Evolutionary conservation across 768 basidiomycete species (phyloP).

Genomic region (Mycena filopes): DNA sequence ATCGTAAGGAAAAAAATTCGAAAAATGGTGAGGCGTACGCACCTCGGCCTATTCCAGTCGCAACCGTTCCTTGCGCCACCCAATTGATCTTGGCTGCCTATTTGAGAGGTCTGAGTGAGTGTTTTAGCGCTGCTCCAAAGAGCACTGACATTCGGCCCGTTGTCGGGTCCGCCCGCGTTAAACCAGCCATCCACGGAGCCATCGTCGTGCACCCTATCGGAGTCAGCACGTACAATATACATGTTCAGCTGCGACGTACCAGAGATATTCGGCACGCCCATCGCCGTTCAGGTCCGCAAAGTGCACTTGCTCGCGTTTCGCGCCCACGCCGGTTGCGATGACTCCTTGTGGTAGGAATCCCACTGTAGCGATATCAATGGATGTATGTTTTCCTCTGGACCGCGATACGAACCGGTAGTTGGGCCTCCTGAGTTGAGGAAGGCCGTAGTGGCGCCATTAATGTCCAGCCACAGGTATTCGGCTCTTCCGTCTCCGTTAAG

Average conservation of each 20-base stretch:
- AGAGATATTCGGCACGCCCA: constrained; percentile 21
- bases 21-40: too few relatives aligned
- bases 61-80: background rate
- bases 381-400: background rate
- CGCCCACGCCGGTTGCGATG: constrained; percentile 4
- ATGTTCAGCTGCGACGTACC: too few relatives aligned
- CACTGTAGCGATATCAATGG: background rate
- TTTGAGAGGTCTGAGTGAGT: background rate
- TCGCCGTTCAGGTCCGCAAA: constrained; percentile 21
- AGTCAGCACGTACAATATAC: too few relatives aligned
- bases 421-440: background rate
- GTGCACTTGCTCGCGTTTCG: constrained; percentile 2
- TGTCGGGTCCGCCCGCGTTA: constrained; percentile 7
- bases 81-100: constrained; percentile 15
- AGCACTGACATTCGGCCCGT: constrained; percentile 12
- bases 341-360: background rate
- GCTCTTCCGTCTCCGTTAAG: constrained; percentile 15
- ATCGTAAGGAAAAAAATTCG: too few relatives aligned
- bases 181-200: constrained; percentile 20
- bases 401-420: background rate
- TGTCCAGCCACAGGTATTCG: constrained; percentile 14
- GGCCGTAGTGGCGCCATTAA: background rate
- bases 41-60: constrained; percentile 3
- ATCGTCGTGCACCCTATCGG: constrained; percentile 7
- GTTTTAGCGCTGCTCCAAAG: background rate